These are phyloP conservation scores for Barnettozyma californica DNA, from an alignment of 805 yeast species.

Conservation along the genomic window DNA sequence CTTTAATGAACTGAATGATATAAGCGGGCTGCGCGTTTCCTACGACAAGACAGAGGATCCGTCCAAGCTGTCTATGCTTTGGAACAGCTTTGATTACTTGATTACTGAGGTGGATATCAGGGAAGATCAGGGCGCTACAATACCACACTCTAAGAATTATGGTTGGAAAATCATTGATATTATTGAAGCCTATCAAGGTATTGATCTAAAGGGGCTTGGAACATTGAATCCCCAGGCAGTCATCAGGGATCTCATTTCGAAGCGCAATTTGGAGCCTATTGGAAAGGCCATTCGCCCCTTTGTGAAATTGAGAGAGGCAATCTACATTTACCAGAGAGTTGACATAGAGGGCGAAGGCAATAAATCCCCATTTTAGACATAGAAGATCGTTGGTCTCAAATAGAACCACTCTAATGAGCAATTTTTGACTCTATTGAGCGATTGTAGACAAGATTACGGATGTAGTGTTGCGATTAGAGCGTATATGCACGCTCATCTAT, in stretches of 20 bases:
- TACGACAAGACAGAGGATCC: constrained; percentile 77
- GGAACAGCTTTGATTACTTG: constrained; percentile 47
- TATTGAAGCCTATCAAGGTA: constrained; percentile 36
- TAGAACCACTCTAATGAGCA: neutral
- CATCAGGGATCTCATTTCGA: constrained; percentile 1
- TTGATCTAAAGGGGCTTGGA: constrained; percentile 26
- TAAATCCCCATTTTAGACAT: neutral
- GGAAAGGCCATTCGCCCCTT: constrained; percentile 11
- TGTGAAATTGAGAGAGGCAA: constrained; percentile 6
- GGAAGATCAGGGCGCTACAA: neutral
- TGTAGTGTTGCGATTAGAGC: neutral
- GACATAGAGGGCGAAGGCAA: neutral
- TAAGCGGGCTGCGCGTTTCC: constrained; percentile 25
- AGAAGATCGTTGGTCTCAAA: neutral
- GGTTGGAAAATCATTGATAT: constrained; percentile 41
- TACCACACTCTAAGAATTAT: constrained; percentile 25
- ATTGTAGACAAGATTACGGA: neutral
- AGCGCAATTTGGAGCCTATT: constrained; percentile 15
- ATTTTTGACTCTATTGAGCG: neutral
- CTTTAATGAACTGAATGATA: constrained; percentile 54
- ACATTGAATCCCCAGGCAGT: constrained; percentile 10
- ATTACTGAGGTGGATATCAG: constrained; percentile 33
- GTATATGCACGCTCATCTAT: neutral
- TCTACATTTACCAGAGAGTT: constrained; percentile 18
- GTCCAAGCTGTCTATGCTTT: constrained; percentile 31